Conservation (phyloP, 2,329 filamentous ascomycete species). For the Dendrostoma leiphaemia region DNA sequence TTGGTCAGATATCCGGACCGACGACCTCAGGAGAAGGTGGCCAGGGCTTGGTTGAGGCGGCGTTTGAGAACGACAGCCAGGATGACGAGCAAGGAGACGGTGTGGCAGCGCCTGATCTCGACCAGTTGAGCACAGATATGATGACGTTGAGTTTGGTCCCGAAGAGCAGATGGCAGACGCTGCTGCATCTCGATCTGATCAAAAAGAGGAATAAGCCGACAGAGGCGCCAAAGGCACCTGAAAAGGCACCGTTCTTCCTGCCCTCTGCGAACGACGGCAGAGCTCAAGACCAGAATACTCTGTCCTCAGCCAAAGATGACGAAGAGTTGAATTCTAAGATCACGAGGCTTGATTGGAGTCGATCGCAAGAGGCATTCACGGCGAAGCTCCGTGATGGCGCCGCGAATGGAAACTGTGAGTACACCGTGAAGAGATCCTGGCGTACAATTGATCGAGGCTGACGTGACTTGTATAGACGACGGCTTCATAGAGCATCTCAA, state of each 20-base stretch:
- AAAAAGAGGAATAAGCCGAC: constrained; percentile 92
- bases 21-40: constrained; percentile 82
- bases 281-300: constrained; percentile 27
- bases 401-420: constrained; percentile 59
- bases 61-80: constrained; percentile 57
- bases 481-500: constrained; percentile 77
- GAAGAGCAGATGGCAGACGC: constrained; percentile 88
- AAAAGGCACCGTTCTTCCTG: constrained; percentile 95
- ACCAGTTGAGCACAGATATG: constrained; percentile 80
- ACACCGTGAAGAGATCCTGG: not conserved
- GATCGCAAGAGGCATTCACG: constrained; percentile 58
- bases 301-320: constrained; percentile 31
- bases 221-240: constrained; percentile 85
- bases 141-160: constrained; percentile 88
- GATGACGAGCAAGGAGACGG: constrained; percentile 52
- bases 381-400: constrained; percentile 54
- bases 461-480: constrained; percentile 41
- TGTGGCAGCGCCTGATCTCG: constrained; percentile 56
- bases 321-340: constrained; percentile 61
- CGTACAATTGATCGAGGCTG: not conserved
- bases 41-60: constrained; percentile 71
- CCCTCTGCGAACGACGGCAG: constrained; percentile 54
- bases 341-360: constrained; percentile 60
- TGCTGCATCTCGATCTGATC: constrained; percentile 89
- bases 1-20: constrained; percentile 64